Evolutionary conservation across 2,329 filamentous ascomycete species (phyloP), one percentile per base, ranked within the genome.

Genomic region (Akanthomyces lecanii): DNA sequence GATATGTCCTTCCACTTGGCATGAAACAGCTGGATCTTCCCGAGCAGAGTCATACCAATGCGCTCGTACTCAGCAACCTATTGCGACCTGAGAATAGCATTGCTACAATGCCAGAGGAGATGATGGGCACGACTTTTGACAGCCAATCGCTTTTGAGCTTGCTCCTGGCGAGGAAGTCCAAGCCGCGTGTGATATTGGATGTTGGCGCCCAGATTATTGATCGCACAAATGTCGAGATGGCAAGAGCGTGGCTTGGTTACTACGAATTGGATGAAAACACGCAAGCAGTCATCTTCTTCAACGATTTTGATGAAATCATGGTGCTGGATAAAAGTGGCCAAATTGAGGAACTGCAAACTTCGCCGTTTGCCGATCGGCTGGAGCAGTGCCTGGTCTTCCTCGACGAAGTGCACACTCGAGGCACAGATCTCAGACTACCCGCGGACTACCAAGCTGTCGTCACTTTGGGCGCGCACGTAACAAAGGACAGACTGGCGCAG

Each of bases 171-270:
- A 52, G 14, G 16, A 11, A 16, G 12, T 38, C 30, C 5, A 0
- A 74, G 76, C 76, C 83, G 0, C 78, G 81, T 0, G 87, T 92
- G 0, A 81, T 92, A 1, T 76, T 92, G 0, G 89, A 92, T 66
- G 88, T 89, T 0, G 89, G 89, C 0, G 89, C 89, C 0, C 84
- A 88, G 56, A 83, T 92, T 6, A 71, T 92, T 0, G 88, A 92
- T 36, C 72, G 87, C 0, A 77, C 75, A 14, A 90, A 90, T 65
- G 3, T 73, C 0, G 73, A 80, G 4, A 77, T 90, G 5, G 83
- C 85, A 0, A 65, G 66, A 10, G 62, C 67, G 1, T 90, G 87
- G 87, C 69, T 90, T 2, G 30, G 62, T 0, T 30, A 36, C 2
- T 58, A 66, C 2, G n/a, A 48, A 0, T 55, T 53, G 14, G 12